Conservation (phyloP, 2,329 filamentous ascomycete species). For the Alternaria atra region DNA sequence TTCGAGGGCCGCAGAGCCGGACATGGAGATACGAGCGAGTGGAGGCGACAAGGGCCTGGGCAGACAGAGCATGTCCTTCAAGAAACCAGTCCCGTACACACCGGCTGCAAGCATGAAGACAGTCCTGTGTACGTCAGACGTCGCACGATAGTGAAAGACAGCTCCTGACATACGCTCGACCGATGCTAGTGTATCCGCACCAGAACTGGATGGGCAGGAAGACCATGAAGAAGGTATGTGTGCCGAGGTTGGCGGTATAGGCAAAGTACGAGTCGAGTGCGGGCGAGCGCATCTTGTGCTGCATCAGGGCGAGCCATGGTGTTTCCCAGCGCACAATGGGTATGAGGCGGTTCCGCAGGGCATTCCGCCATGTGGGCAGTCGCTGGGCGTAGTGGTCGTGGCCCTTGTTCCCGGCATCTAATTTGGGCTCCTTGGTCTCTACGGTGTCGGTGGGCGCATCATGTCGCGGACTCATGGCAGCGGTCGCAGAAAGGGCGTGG, state of each 20-base stretch:
- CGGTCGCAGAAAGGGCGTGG: slow-evolving; percentile 22
- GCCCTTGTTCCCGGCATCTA: slow-evolving; percentile 80
- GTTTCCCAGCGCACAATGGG: slow-evolving; percentile 95
- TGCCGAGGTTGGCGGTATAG: slow-evolving; percentile 93
- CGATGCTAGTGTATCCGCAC: slow-evolving; percentile 87
- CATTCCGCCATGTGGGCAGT: slow-evolving; percentile 89
- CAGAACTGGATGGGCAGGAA: slow-evolving; percentile 94
- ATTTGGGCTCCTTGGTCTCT: slow-evolving; percentile 28
- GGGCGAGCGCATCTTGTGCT: slow-evolving; percentile 80
- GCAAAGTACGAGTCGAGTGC: slow-evolving; percentile 96
- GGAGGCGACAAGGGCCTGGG: slow-evolving; percentile 92
- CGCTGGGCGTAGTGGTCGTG: slow-evolving; percentile 78
- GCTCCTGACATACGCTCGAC: slow-evolving; percentile 75
- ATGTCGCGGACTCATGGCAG: slow-evolving; percentile 39
- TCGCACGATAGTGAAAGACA: slow-evolving; percentile 12
- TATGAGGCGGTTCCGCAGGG: slow-evolving; percentile 79
- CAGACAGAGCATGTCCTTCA: slow-evolving; percentile 93
- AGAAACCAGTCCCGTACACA: slow-evolving; percentile 79
- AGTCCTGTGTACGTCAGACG: slow-evolving; percentile 42
- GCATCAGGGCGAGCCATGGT: slow-evolving; percentile 87
- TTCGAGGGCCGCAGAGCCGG: slow-evolving; percentile 90
- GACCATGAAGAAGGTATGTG: slow-evolving; percentile 99
- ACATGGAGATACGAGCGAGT: slow-evolving; percentile 95
- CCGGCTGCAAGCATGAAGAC: slow-evolving; percentile 71
- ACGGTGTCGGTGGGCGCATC: slow-evolving; percentile 20